These are phyloP conservation scores for Xylaria scruposa DNA, from an alignment of 495 filamentous ascomycete genomes.

Conservation along the genomic window DNA sequence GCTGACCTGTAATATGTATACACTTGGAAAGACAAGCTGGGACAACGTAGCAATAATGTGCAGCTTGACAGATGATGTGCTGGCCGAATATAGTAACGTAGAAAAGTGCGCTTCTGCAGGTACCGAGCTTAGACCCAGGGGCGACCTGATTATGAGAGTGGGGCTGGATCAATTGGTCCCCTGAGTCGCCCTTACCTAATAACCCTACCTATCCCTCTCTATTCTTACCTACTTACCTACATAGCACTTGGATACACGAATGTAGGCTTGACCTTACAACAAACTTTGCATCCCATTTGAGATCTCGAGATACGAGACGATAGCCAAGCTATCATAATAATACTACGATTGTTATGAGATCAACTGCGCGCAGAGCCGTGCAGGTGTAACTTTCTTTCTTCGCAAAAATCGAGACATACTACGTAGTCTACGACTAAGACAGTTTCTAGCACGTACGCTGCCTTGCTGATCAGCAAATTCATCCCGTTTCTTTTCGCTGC, in stretches of 20 bases:
- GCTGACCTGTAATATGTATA: slow-evolving; percentile 1
- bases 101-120: slow-evolving; percentile 22
- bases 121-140: slow-evolving; percentile 17
- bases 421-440: too few species aligned
- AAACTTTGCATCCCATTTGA: not conserved
- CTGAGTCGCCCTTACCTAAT: not conserved
- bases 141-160: not conserved
- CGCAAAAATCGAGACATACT: not conserved
- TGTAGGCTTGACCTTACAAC: not conserved
- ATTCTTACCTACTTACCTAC: too few species aligned
- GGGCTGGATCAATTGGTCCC: not conserved
- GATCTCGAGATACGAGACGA: not conserved
- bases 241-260: too few species aligned
- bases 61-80: not conserved
- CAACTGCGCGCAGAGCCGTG: not conserved
- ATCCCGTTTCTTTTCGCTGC: not conserved
- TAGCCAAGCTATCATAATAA: not conserved
- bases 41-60: not conserved
- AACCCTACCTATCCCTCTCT: too few species aligned
- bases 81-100: slow-evolving; percentile 5
- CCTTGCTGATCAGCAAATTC: too few species aligned
- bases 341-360: not conserved
- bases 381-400: not conserved
- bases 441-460: too few species aligned
- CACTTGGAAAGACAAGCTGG: not conserved